Evolutionary conservation across 2,329 filamentous ascomycete species (phyloP).

Genomic region (Arthrobotrys sphaeroides): DNA sequence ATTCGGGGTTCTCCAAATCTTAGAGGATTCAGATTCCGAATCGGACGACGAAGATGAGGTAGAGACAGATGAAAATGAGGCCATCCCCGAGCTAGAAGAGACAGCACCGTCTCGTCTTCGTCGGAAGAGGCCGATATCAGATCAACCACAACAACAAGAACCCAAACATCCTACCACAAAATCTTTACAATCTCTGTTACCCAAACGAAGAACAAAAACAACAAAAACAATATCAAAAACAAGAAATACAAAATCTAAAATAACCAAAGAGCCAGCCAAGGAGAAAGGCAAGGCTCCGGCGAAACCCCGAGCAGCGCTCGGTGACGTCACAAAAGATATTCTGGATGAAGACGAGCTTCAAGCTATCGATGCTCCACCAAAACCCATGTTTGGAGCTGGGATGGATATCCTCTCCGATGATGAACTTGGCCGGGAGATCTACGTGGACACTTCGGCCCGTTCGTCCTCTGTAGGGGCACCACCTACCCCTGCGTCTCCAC

Average conservation of each 20-base stretch:
- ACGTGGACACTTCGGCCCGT: constrained; percentile 44
- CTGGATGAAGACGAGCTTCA: constrained; percentile 46
- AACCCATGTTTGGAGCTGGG: constrained; percentile 34
- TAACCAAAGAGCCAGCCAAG: constrained; percentile 18
- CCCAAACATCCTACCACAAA: constrained; percentile 34
- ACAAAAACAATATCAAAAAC: constrained; percentile 6
- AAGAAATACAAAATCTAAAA: constrained; percentile 33
- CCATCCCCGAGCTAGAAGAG: constrained; percentile 13
- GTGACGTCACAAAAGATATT: constrained; percentile 44
- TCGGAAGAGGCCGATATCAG: constrained; percentile 7
- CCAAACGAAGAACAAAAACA: constrained; percentile 29
- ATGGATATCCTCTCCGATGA: constrained; percentile 50
- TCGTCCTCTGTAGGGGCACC: constrained; percentile 45
- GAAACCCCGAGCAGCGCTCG: constrained; percentile 23
- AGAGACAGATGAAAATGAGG: constrained; percentile 39
- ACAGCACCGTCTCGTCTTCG: background rate
- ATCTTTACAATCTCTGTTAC: constrained; percentile 41
- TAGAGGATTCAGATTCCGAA: constrained; percentile 32
- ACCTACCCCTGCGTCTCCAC: constrained; percentile 33
- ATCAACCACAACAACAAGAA: constrained; percentile 19
- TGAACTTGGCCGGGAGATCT: constrained; percentile 45
- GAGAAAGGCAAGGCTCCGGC: constrained; percentile 15
- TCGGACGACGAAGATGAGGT: constrained; percentile 32
- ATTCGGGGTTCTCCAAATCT: constrained; percentile 23
- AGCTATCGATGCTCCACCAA: constrained; percentile 42